Evolutionary conservation across 2,329 filamentous ascomycete genomes (phyloP).

Genomic region (Botrytis pseudocinerea): DNA sequence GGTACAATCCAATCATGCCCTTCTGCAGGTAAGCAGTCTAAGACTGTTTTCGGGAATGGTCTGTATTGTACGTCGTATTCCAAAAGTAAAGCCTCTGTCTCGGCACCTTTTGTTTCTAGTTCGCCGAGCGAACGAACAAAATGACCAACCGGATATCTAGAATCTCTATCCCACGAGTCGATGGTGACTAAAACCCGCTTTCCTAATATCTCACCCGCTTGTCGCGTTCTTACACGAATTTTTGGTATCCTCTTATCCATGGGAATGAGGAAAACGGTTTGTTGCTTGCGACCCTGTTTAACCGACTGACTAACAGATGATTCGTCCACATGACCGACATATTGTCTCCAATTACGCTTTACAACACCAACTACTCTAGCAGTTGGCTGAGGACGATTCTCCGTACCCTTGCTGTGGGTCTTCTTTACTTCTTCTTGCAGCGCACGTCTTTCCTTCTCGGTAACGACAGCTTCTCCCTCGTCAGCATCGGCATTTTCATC

Average conservation of each 20-base stretch:
- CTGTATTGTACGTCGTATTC: conserved; percentile 98
- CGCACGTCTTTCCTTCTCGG: conserved; percentile 80
- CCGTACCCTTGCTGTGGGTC: conserved; percentile 72
- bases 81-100: conserved; percentile 89
- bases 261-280: conserved; percentile 90
- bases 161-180: conserved; percentile 92
- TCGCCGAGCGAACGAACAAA: conserved; percentile 92
- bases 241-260: conserved; percentile 99
- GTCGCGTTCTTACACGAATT: conserved; percentile 87
- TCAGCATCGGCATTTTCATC: conserved; percentile 92
- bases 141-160: conserved; percentile 87
- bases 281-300: conserved; percentile 78
- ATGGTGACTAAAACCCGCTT: conserved; percentile 92
- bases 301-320: conserved; percentile 74
- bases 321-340: conserved; percentile 91
- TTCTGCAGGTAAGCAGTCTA: conserved; percentile 88
- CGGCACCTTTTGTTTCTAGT: conserved; percentile 93
- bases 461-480: conserved; percentile 73
- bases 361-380: conserved; percentile 89
- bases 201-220: conserved; percentile 83
- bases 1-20: conserved; percentile 95
- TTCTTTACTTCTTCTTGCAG: conserved; percentile 90
- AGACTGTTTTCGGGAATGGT: conserved; percentile 91
- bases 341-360: conserved; percentile 97
- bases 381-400: conserved; percentile 83